Percentiles rank a stretch among this genome's conserved stretches.
Conservation (phyloP, 2,329 filamentous ascomycete species). For the Plenodomus tracheiphilus region DNA sequence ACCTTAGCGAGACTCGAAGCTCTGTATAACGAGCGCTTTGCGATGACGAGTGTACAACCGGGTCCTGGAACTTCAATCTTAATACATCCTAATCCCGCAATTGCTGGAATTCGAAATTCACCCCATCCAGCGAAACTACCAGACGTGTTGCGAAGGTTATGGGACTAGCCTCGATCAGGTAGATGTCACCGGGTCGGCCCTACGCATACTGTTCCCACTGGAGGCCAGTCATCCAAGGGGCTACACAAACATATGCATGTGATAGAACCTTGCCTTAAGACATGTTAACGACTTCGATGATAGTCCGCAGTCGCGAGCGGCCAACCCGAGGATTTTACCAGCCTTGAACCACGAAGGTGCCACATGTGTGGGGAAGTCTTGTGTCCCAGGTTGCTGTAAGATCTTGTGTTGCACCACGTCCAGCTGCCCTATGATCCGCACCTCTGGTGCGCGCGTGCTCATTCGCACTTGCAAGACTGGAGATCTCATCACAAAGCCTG, state of each 20-base stretch:
- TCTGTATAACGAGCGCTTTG: not conserved
- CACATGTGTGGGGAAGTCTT: conserved; percentile 11
- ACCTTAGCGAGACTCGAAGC: not conserved
- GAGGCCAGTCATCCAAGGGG: conserved; percentile 20
- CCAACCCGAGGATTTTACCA: conserved; percentile 4
- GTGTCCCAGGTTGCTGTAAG: conserved; percentile 1
- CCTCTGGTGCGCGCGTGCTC: conserved; percentile 28
- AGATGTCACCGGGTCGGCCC: conserved; percentile 37
- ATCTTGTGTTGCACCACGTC: conserved; percentile 22
- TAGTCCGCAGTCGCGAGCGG: conserved; percentile 1
- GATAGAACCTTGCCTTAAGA: conserved; percentile 17
- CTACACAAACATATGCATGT: conserved; percentile 29
- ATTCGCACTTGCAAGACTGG: conserved; percentile 14
- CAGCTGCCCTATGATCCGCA: conserved; percentile 26
- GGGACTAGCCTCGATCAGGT: conserved; percentile 27
- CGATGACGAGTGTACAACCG: not conserved
- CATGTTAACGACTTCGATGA: conserved; percentile 4
- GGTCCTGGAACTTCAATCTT: not conserved
- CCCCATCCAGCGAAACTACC: not conserved
- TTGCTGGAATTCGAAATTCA: not conserved
- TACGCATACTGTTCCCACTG: conserved; percentile 23
- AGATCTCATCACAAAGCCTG: not conserved
- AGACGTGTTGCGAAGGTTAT: conserved; percentile 8
- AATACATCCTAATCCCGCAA: not conserved
- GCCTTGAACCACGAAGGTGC: conserved; percentile 4